Conservation (phyloP, 352 stramenopile genomes). For the Phytophthora niederhauseri region DNA sequence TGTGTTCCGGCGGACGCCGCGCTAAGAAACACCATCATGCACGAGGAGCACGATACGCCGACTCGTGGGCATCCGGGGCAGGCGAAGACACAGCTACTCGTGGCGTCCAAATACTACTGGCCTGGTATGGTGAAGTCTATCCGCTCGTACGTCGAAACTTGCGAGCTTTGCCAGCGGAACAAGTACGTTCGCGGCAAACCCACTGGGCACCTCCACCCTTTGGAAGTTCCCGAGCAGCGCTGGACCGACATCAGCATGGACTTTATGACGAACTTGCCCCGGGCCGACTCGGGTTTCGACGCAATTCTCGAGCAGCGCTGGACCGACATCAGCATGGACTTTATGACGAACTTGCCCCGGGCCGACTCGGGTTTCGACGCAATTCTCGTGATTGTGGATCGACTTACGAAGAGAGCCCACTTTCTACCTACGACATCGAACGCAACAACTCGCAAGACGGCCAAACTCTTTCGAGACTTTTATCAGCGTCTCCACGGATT, state of each 20-base stretch:
- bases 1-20: slow-evolving; percentile 1
- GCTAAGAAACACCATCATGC: slow-evolving; percentile 3
- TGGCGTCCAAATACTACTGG: slow-evolving; percentile 18
- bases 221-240: slow-evolving; percentile 10
- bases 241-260: slow-evolving; percentile 21
- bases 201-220: slow-evolving; percentile 4
- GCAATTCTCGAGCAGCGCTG: background rate
- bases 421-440: slow-evolving; percentile 10
- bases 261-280: slow-evolving; percentile 10
- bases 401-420: slow-evolving; percentile 11
- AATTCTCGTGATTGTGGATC: slow-evolving; percentile 1
- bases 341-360: slow-evolving; percentile 2
- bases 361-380: background rate
- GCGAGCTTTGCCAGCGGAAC: slow-evolving; percentile 17
- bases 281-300: background rate
- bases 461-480: slow-evolving; percentile 6
- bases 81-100: slow-evolving; percentile 9
- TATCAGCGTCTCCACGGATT: slow-evolving; percentile 27
- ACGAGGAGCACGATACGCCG: slow-evolving; percentile 10
- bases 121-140: slow-evolving; percentile 3
- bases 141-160: slow-evolving; percentile 6
- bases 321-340: slow-evolving; percentile 21
- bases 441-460: background rate
- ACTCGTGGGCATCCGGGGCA: slow-evolving; percentile 2
- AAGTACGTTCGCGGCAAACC: slow-evolving; percentile 6